Evolutionary conservation across 1,284 basidiomycete species (phyloP).

Genomic region (Apiotrichum brassicae): DNA sequence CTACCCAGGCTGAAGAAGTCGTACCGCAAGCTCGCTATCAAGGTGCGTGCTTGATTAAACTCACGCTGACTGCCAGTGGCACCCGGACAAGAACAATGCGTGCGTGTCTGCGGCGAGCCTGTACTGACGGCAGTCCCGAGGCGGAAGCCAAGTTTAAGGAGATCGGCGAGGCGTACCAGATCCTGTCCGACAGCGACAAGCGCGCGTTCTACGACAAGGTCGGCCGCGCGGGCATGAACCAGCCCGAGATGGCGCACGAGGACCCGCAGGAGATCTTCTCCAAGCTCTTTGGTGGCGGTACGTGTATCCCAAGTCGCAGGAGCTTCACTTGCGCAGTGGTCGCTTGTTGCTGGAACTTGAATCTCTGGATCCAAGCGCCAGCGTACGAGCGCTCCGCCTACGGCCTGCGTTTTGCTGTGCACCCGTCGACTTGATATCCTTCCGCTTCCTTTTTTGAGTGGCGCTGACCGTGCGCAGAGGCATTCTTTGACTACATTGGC

Average conservation of each 20-base stretch:
- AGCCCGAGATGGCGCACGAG: slow-evolving; percentile 47
- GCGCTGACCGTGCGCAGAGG: slow-evolving; percentile 27
- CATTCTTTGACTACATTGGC: slow-evolving; percentile 73
- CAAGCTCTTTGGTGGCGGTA: slow-evolving; percentile 84
- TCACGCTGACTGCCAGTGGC: slow-evolving; percentile 55
- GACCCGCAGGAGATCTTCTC: slow-evolving; percentile 88
- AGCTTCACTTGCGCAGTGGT: too few species aligned
- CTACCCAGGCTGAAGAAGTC: slow-evolving; percentile 73
- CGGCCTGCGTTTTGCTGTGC: neutral
- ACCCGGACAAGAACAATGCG: slow-evolving; percentile 72
- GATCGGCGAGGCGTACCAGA: slow-evolving; percentile 87
- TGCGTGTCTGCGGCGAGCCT: neutral
- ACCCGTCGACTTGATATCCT: neutral
- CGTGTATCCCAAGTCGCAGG: slow-evolving; percentile 41
- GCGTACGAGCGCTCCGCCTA: too few species aligned
- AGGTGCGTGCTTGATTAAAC: slow-evolving; percentile 53
- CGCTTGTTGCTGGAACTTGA: too few species aligned
- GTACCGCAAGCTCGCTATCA: slow-evolving; percentile 91
- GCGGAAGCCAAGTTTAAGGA: slow-evolving; percentile 92
- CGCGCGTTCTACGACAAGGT: slow-evolving; percentile 92
- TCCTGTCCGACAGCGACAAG: slow-evolving; percentile 76
- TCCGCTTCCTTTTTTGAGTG: too few species aligned
- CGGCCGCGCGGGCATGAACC: slow-evolving; percentile 57
- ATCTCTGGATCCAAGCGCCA: too few species aligned
- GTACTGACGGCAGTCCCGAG: slow-evolving; percentile 64